Conservation (phyloP, 2,329 filamentous ascomycete genomes). For the Aspergillus hiratsukae region DNA sequence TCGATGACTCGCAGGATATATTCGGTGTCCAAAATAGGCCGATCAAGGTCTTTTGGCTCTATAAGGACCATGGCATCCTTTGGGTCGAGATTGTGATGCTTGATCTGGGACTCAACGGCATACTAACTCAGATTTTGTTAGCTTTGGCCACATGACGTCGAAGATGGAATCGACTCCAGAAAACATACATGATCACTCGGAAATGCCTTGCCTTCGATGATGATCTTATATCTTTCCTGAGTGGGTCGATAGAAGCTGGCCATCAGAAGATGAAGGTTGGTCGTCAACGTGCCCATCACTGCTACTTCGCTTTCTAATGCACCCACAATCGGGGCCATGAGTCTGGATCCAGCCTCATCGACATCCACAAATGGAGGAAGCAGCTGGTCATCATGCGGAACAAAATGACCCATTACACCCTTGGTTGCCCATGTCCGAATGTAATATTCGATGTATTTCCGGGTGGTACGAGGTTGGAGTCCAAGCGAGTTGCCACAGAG, state of each 20-base stretch:
- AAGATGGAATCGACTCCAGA: not conserved
- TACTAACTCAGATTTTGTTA: conserved; percentile 50
- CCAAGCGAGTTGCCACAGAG: conserved; percentile 89
- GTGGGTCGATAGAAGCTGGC: conserved; percentile 76
- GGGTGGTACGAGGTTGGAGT: conserved; percentile 68
- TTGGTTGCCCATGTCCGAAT: conserved; percentile 80
- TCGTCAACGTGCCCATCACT: conserved; percentile 82
- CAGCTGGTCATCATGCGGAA: conserved; percentile 60
- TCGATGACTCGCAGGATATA: conserved; percentile 71
- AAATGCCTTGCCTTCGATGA: conserved; percentile 86
- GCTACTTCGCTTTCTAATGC: conserved; percentile 70
- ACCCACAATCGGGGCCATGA: conserved; percentile 71
- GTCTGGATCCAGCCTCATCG: conserved; percentile 66
- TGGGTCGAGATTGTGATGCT: conserved; percentile 64
- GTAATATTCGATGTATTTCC: conserved; percentile 64
- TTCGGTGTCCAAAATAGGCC: conserved; percentile 63
- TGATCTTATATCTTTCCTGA: conserved; percentile 65
- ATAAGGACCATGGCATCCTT: conserved; percentile 69
- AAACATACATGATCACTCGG: conserved; percentile 71
- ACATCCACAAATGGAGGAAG: conserved; percentile 72
- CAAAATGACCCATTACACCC: conserved; percentile 81
- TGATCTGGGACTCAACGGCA: conserved; percentile 75
- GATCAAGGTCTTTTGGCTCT: conserved; percentile 52
- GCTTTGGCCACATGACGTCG: not conserved
- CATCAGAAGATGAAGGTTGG: conserved; percentile 77